These are phyloP conservation scores for Leccinum variicolor DNA, from an alignment of 768 basidiomycete genomes.

Conservation along the genomic window DNA sequence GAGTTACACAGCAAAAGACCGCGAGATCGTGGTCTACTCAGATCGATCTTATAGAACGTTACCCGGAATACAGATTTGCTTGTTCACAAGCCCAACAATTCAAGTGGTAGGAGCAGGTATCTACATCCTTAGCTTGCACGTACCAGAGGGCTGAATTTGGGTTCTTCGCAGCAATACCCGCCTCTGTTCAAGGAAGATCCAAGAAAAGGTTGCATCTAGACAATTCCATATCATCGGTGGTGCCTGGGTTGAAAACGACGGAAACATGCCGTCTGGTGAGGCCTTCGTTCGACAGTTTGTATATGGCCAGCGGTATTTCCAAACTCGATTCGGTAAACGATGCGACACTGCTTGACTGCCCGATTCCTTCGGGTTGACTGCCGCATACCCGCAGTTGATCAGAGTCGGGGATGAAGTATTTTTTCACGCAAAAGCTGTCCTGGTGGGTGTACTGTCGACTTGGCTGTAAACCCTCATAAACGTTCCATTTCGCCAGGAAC, in stretches of 20 bases:
- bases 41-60: slow-evolving; percentile 94
- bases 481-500: slow-evolving; percentile 47
- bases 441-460: slow-evolving; percentile 49
- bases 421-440: slow-evolving; percentile 96
- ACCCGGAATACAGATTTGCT: slow-evolving; percentile 94
- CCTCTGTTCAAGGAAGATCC: slow-evolving; percentile 77
- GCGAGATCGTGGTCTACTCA: slow-evolving; percentile 98
- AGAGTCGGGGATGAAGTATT: slow-evolving; percentile 86
- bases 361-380: slow-evolving; percentile 90
- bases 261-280: slow-evolving; percentile 96
- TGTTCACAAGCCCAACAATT: slow-evolving; percentile 87
- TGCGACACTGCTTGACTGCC: slow-evolving; percentile 84
- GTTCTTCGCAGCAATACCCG: slow-evolving; percentile 60
- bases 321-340: slow-evolving; percentile 55
- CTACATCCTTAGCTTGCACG: not conserved
- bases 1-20: slow-evolving; percentile 94
- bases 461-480: not conserved
- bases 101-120: slow-evolving; percentile 89
- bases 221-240: slow-evolving; percentile 90
- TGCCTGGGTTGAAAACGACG: slow-evolving; percentile 90
- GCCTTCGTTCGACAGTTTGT: slow-evolving; percentile 87
- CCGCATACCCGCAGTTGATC: slow-evolving; percentile 87
- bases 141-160: not conserved
- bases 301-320: slow-evolving; percentile 89
- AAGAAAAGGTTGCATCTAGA: slow-evolving; percentile 68